Conservation (phyloP, 257 asterid genomes). For the Prunella vulgaris region DNA sequence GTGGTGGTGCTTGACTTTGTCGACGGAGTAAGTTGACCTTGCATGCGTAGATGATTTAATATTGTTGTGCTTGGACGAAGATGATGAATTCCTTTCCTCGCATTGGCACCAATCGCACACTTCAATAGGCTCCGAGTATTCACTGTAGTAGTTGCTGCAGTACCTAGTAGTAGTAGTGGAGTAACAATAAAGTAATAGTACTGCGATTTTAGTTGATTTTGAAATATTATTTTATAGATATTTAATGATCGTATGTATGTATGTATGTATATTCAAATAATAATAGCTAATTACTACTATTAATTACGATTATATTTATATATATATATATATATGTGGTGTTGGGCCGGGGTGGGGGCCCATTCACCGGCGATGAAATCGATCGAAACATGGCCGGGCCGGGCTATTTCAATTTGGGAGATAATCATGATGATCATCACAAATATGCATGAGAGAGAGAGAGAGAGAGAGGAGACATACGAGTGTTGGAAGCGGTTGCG, state of each 20-base stretch:
- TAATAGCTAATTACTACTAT: too few species aligned
- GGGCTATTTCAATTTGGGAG: background rate
- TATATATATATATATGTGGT: too few species aligned
- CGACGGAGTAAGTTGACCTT: too few species aligned
- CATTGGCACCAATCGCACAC: constrained; percentile 91
- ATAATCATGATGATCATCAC: constrained; percentile 9
- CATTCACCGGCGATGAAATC: background rate
- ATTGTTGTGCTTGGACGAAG: constrained; percentile 24
- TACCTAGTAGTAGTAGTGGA: too few species aligned
- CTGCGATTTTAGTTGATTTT: too few species aligned
- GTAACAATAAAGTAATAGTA: too few species aligned
- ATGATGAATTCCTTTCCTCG: constrained; percentile 40
- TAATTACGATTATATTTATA: too few species aligned
- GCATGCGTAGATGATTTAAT: constrained; percentile 24
- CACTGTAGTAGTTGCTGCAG: constrained; percentile 88
- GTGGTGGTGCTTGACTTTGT: constrained; percentile 33
- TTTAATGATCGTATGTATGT: too few species aligned
- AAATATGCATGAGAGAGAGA: constrained; percentile 4
- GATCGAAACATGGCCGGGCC: background rate
- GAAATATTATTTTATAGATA: too few species aligned
- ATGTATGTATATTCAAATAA: too few species aligned
- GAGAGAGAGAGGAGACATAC: constrained; percentile 32
- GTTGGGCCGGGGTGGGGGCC: too few species aligned
- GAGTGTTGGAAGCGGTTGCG: constrained; percentile 88
- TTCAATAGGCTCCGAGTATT: constrained; percentile 47